Conservation (phyloP, 2,329 filamentous ascomycete genomes). For the Xylariaceae sp. region DNA sequence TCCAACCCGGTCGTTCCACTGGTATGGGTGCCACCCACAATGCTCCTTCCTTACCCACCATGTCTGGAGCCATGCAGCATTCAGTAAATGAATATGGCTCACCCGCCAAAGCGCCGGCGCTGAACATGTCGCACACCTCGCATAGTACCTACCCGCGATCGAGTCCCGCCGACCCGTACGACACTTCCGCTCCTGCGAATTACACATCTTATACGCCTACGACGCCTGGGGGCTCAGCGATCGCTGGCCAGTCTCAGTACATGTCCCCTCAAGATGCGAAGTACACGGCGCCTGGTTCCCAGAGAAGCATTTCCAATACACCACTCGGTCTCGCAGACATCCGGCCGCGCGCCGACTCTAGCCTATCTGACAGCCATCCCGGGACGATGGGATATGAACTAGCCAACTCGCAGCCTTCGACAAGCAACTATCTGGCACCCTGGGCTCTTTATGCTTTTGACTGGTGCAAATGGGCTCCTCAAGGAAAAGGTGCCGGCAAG, state of each 20-base stretch:
- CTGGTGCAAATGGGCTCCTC: constrained; percentile 97
- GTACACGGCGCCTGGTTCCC: constrained; percentile 53
- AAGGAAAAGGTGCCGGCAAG: constrained; percentile 77
- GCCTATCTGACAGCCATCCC: constrained; percentile 65
- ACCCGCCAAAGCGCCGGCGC: constrained; percentile 61
- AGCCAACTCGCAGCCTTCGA: constrained; percentile 60
- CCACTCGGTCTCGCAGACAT: constrained; percentile 90
- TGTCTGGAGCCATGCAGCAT: constrained; percentile 39
- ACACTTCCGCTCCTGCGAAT: constrained; percentile 41
- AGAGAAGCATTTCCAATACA: constrained; percentile 68
- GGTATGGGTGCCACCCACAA: constrained; percentile 38
- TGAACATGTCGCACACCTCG: constrained; percentile 61
- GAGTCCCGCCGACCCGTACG: constrained; percentile 64
- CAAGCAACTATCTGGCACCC: constrained; percentile 88
- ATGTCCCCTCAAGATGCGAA: constrained; percentile 53
- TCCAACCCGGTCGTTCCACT: constrained; percentile 49
- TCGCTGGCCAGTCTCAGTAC: constrained; percentile 54
- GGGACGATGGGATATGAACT: constrained; percentile 61
- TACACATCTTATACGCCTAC: constrained; percentile 56
- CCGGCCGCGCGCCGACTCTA: constrained; percentile 76
- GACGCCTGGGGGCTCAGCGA: constrained; percentile 54
- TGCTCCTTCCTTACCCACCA: constrained; percentile 43
- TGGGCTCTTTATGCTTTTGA: constrained; percentile 97
- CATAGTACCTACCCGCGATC: constrained; percentile 68
- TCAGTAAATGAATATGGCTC: constrained; percentile 35